A percentile compares a stretch with the other conserved stretches of the same genome.
Evolutionary conservation across 352 stramenopile genomes (phyloP).

Genomic region (Thraustochytrium striatum): DNA sequence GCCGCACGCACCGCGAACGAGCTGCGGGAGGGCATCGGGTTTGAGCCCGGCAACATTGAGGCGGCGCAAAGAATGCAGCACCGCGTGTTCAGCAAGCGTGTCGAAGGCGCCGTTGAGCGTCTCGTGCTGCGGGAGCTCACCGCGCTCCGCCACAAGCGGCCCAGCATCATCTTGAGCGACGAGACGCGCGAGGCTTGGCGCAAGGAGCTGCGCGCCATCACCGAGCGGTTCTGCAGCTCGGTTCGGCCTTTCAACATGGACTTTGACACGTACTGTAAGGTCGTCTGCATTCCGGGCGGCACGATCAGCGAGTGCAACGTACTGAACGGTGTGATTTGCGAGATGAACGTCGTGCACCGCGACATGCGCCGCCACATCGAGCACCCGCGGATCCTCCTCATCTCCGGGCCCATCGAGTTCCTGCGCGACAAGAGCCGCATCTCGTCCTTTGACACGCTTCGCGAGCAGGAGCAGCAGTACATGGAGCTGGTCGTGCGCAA

Average conservation of each 20-base stretch:
- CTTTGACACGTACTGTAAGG: constrained; percentile 68
- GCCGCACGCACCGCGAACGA: neutral
- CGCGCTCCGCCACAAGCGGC: constrained; percentile 12
- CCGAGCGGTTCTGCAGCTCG: constrained; percentile 16
- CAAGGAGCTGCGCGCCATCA: neutral
- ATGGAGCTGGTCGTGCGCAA: constrained; percentile 94
- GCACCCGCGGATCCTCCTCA: constrained; percentile 94
- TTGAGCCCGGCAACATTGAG: constrained; percentile 13
- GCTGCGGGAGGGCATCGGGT: neutral
- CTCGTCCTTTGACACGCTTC: constrained; percentile 86
- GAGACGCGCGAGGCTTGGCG: neutral
- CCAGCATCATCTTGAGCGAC: constrained; percentile 44
- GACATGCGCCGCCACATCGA: constrained; percentile 83
- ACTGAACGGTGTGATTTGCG: constrained; percentile 88
- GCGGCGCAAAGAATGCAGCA: neutral
- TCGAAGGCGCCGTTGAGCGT: constrained; percentile 9
- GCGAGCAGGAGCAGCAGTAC: constrained; percentile 94
- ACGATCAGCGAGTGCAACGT: constrained; percentile 82
- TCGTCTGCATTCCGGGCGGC: constrained; percentile 71
- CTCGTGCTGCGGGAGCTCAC: neutral
- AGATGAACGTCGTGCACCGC: constrained; percentile 94
- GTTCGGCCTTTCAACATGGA: constrained; percentile 56
- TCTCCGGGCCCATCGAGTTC: constrained; percentile 93
- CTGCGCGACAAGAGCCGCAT: constrained; percentile 80
- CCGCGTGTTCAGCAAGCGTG: neutral